Base-by-base conservation (phyloP, 306 rosid species). In the Luffa acutangula region DNA sequence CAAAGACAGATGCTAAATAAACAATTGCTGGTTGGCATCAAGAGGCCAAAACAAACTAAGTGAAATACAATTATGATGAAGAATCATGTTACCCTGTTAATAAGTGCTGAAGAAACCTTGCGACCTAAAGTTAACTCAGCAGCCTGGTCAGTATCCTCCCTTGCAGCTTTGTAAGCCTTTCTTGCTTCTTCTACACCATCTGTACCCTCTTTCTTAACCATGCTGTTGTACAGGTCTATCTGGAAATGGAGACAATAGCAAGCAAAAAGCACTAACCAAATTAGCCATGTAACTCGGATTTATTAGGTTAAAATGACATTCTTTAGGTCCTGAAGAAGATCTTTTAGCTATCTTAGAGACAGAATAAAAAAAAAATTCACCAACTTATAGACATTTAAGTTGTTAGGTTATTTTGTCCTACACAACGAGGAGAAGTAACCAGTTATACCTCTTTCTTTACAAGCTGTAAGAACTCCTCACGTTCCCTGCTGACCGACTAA, bases 401-500 rank as follows among this genome's bases (percentile, higher is more conserved):
- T 17, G 37, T 49, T 49, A 49, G 4, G 20, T 18, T 6, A 76
- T 37, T 7, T n/a, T 37, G 48, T 42, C 51, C 36, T 69, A 76
- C 53, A 54, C 49, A 9, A n/a, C 4, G 15, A 6, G n/a, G 21
- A 76, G 70, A 41, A 13, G 39, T 37, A 51, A 8, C 43, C 67
- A 20, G 5, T 49, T 49, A 78, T 87, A 95, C 98, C 98, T 95
- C 98, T 82, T 95, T 92, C 67, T 91, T 91, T 66, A 95, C 97
- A 77, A 95, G 97, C 57, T 91, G 81, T 74, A 95, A 88, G 84
- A 95, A 95, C 81, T 95, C 97, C 86, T 95, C 98, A 62, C 98
- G 97, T 82, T 95, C 98, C 78, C 89, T 84, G 81, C 97, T 91
- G 58, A 95, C 98, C 18, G 98, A 92, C 98, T 95, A 96, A 78